Base-by-base conservation (phyloP, 2,329 filamentous ascomycete species). In the Apiospora malaysiana region DNA sequence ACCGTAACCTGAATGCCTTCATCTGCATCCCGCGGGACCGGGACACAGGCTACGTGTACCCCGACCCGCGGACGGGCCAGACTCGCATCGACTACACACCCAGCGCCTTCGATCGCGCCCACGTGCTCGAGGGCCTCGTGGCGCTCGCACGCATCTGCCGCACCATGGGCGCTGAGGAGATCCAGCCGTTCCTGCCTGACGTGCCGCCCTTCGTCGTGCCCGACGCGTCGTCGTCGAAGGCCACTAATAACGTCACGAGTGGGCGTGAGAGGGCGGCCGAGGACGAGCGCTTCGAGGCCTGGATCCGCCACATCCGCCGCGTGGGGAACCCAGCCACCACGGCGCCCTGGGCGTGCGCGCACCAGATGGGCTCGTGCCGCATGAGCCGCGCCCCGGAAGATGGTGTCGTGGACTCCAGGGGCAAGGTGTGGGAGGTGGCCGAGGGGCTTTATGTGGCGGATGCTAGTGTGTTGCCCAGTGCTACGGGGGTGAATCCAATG, bases 401-500 rank as follows among this genome's bases (percentile, higher is more conserved):
- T 40, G 88, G 88, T 18, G 89, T 90, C 16, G 89, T 91, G 2
- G 87, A 91, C 77, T 77, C 81, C 4, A 80, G 79, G 72, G 89
- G 89, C 3, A 84, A 79, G 74, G 88, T 94, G 3, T 94, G 91
- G 90, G 91, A 88, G 0, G 85, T 84, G 0, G 82, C 7, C 0
- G 40, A 90, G 75, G 88, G 87, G 0, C 76, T 94, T 73, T 93
- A 90, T 77, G 88, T 94, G 21, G 88, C 90, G 12, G 92, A 95
- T 79, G 89, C 91, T 51, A 93, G 90, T 78, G 90, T 93, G 18
- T 91, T 94, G 73, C 92, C 91, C 0, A 91, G 87, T 69, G 92
- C 92, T 18, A 92, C 88, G 78, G 92, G 92, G 0, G 92, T 93
- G 40, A 94, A 94, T 78, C 92, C 92, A 4, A 94, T 94, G 92